Percentiles rank a stretch among this genome's conserved stretches.
Evolutionary conservation across 495 filamentous ascomycete species (phyloP).

Genomic region (Mycothermus thermophilus): DNA sequence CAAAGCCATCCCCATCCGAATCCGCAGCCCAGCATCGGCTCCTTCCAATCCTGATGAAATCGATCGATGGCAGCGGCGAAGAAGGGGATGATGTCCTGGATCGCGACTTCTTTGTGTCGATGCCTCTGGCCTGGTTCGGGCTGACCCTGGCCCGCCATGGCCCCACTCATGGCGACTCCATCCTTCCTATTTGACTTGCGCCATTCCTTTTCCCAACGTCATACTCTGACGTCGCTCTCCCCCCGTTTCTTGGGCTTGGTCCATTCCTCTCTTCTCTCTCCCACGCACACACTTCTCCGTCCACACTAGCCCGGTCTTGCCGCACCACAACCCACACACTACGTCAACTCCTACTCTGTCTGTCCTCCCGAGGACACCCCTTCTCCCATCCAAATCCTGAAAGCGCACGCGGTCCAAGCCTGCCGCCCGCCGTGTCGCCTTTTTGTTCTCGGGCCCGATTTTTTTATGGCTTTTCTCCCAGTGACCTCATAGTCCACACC

Average conservation of each 20-base stretch:
- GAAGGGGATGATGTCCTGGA: too few relatives aligned
- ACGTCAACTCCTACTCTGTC: slow-evolving; percentile 10
- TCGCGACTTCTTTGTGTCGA: too few relatives aligned
- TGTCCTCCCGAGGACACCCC: slow-evolving; percentile 6
- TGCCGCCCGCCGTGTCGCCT: slow-evolving; percentile 16
- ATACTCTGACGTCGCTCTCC: slow-evolving; percentile 29
- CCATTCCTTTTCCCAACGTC: slow-evolving; percentile 26
- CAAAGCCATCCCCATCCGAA: too few relatives aligned
- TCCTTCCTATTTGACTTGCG: slow-evolving; percentile 22
- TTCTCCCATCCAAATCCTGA: too few relatives aligned
- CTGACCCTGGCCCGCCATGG: slow-evolving; percentile 1
- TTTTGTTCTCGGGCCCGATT: neutral
- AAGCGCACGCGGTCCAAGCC: too few relatives aligned
- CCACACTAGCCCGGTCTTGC: slow-evolving; percentile 1
- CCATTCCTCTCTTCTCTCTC: slow-evolving; percentile 21
- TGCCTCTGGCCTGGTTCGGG: neutral
- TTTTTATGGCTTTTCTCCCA: slow-evolving; percentile 10
- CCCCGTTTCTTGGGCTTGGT: slow-evolving; percentile 16
- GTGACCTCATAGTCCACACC: slow-evolving; percentile 20
- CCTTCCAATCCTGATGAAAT: too few relatives aligned
- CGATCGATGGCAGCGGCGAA: too few relatives aligned
- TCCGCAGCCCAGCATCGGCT: too few relatives aligned
- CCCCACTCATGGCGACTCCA: slow-evolving; percentile 15
- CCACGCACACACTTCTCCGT: slow-evolving; percentile 8
- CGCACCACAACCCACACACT: slow-evolving; percentile 11